phyloP scores from a whole-genome alignment of 495 filamentous ascomycete species.

The Beverwykella pulmonaria region DNA sequence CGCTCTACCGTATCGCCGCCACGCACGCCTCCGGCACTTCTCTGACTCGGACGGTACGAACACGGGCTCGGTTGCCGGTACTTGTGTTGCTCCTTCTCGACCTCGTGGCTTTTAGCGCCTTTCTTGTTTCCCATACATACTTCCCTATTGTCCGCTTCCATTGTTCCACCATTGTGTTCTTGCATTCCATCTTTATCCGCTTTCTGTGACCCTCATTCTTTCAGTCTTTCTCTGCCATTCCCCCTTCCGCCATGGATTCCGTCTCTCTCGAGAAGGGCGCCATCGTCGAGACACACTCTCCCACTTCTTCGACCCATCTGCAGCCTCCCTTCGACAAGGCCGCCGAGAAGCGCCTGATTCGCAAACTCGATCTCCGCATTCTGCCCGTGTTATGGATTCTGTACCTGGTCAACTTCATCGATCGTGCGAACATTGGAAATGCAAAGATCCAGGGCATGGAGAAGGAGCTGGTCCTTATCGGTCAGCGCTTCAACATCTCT shows the following conservation, averaged over 20 bases:
- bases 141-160: background rate
- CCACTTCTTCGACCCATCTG: background rate
- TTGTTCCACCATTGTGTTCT: background rate
- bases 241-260: background rate
- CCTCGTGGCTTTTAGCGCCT: background rate
- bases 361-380: slow-evolving; percentile 43
- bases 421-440: slow-evolving; percentile 69
- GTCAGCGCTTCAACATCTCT: slow-evolving; percentile 68
- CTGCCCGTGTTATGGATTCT: slow-evolving; percentile 51
- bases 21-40: background rate
- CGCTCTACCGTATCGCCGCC: background rate
- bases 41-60: background rate
- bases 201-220: background rate
- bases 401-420: slow-evolving; percentile 54
- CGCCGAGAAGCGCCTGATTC: slow-evolving; percentile 37
- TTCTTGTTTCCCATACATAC: background rate
- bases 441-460: slow-evolving; percentile 72
- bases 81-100: background rate
- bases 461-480: slow-evolving; percentile 61
- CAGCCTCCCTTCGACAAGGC: slow-evolving; percentile 23
- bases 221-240: no score
- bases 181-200: background rate
- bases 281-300: background rate
- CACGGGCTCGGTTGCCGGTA: background rate
- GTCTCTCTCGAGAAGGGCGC: slow-evolving; percentile 6